Evolutionary conservation across 306 rosid genomes (phyloP), one percentile per base, ranked within the genome.

Genomic region (Quercus alba): DNA sequence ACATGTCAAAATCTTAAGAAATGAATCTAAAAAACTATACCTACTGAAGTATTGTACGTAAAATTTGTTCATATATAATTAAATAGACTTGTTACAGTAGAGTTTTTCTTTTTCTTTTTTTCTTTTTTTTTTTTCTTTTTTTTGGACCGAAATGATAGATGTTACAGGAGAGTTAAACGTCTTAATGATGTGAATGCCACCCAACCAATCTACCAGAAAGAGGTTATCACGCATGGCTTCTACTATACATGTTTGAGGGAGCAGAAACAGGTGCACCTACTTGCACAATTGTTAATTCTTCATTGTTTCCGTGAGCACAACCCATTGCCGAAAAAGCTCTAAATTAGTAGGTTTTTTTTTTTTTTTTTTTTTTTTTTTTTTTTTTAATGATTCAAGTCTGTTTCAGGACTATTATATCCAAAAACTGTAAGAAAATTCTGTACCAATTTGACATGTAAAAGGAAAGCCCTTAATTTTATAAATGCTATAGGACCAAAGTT

Each of bases 1-100:
- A 33, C 38, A 0, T 33, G 6, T 33, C 6, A 33, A 5, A 33
- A 33, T 5, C 2, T 5, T 5, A 33, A 33, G 6, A 33, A 0
- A 1, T 0, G 1, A 33, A 33, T 6, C 0, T 33, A 5, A 33
- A 0, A 0, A 44, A 7, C 51, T 5, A 0, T 1, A 33, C 6
- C 35, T 33, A 1, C 28, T 26, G 2, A 33, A 0, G 6, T 5
- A 33, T 33, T 5, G 0, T 33, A 5, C 7, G 0, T 33, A 33
- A 33, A 33, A 1, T 33, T 33, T 5, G 38, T 33, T 1, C 38
- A 46, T 2, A 46, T 38, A 38, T 38, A 38, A 38, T 38, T 38
- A 44, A 10, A 44, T 44, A 10, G 15, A 46, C 15, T 46, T 46
- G 14, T 46, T 46, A 9, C 15, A 46, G 4, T 1, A 1, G 15